Evolutionary conservation across 2,329 filamentous ascomycete species (phyloP), one percentile per base, ranked within the genome.

Genomic region (Aspergillus sp.): DNA sequence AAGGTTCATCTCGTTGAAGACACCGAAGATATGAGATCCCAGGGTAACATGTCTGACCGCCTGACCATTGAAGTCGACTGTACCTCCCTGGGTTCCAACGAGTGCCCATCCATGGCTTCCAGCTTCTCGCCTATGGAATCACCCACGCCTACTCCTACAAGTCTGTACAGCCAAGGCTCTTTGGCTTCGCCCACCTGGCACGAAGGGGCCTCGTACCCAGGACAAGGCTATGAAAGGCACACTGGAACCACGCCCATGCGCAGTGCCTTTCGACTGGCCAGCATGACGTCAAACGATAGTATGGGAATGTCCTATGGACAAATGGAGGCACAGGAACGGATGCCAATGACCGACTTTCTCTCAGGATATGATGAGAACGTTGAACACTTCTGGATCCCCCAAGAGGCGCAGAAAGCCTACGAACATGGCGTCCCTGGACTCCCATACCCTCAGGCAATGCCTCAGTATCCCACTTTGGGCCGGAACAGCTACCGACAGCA

Each of bases 61-160:
- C 67, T 78, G 19, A 74, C 73, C 43, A 71, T 78, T 51, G 74
- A 77, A 61, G 67, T 78, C 56, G 75, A 77, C 49, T 76, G 74
- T 62, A 72, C 69, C 36, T 75, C 74, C 38, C 60, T 77, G 63
- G 73, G 75, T 55, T 72, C 75, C 21, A 77, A 71, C 67, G 75
- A 76, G 57, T 78, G 75, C 60, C 75, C 75, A 5, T 77, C 74
- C 17, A 77, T 76, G 73, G 71, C 69, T 47, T 75, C 74, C 13
- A 76, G 74, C 59, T 78, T 76, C 62, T 78, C 75, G 17, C 74
- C 74, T 57, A 68, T 77, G 67, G 75, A 77, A 48, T 77, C 75
- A 30, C 75, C 75, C 0, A 77, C 73, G 17, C 74, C 74, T 2
- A 77, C 75, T 2, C 74, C 75, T 3, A 76, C 74, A 25, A 77